phyloP scores from a whole-genome alignment of 148 eudicot species.

The Spergularia marina region DNA sequence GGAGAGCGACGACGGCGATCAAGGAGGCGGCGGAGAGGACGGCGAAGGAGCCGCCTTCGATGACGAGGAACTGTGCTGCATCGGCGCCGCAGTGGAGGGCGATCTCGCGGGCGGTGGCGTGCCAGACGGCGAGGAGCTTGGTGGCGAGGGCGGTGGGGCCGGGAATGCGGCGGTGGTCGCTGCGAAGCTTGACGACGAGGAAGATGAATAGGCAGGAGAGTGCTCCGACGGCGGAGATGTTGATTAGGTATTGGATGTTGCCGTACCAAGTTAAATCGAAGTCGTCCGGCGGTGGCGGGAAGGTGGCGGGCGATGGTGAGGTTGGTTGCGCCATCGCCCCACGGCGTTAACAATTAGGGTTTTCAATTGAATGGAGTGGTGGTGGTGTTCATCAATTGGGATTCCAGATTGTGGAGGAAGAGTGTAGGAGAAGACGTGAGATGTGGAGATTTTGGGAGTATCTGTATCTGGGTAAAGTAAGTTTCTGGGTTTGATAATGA shows the following conservation, averaged over 20 bases:
- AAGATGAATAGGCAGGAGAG: constrained; percentile 65
- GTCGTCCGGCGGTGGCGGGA: constrained; percentile 25
- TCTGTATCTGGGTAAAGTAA: too few species aligned
- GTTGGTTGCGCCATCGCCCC: constrained; percentile 11
- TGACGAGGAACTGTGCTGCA: constrained; percentile 83
- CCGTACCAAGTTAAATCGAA: constrained; percentile 76
- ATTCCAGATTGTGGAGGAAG: too few species aligned
- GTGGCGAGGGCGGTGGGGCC: constrained; percentile 66
- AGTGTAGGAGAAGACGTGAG: not conserved
- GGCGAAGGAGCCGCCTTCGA: constrained; percentile 76
- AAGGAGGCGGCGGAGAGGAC: constrained; percentile 44
- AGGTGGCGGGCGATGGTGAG: constrained; percentile 43
- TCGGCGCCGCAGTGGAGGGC: constrained; percentile 92
- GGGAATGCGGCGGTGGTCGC: constrained; percentile 84
- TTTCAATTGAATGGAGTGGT: not conserved
- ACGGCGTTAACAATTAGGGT: not conserved
- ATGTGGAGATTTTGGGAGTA: not conserved
- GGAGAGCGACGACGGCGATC: constrained; percentile 37
- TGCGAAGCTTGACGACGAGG: constrained; percentile 77
- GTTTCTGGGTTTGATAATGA: too few species aligned
- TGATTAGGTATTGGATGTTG: constrained; percentile 80
- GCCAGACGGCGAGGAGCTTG: constrained; percentile 96
- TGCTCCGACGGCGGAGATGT: constrained; percentile 84
- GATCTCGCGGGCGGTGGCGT: constrained; percentile 74
- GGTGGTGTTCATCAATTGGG: not conserved